These are phyloP conservation scores for Tulasnella sp. DNA, from an alignment of 768 basidiomycete species.

Conservation along the genomic window DNA sequence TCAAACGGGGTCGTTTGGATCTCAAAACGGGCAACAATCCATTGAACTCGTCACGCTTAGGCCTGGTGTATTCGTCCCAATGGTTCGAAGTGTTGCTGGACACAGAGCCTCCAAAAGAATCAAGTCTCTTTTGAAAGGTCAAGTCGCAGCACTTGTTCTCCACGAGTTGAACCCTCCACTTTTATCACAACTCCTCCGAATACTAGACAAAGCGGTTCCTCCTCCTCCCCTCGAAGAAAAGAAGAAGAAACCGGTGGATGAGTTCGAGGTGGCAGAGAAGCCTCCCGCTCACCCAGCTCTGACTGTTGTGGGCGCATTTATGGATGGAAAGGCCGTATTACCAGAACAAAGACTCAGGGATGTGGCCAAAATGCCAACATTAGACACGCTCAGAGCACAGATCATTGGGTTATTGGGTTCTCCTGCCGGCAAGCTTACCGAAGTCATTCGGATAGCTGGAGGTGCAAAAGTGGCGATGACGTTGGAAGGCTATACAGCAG, in stretches of 20 bases:
- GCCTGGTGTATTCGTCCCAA: slow-evolving; percentile 11
- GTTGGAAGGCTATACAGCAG: slow-evolving; percentile 10
- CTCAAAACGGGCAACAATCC: neutral
- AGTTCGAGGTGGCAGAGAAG: slow-evolving; percentile 7
- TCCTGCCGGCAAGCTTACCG: slow-evolving; percentile 1
- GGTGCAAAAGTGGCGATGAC: slow-evolving; percentile 4
- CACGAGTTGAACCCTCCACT: slow-evolving; percentile 8
- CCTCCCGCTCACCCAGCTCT: neutral
- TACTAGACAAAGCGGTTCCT: slow-evolving; percentile 7
- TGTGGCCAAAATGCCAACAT: slow-evolving; percentile 6
- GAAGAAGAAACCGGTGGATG: neutral
- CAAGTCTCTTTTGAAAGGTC: slow-evolving; percentile 7
- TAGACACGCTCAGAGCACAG: slow-evolving; percentile 7
- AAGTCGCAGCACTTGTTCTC: slow-evolving; percentile 7
- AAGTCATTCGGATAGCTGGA: slow-evolving; percentile 5
- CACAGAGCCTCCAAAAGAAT: slow-evolving; percentile 6
- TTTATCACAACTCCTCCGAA: neutral
- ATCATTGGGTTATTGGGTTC: slow-evolving; percentile 7
- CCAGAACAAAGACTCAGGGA: neutral
- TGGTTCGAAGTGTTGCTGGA: slow-evolving; percentile 8
- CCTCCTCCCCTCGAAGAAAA: neutral
- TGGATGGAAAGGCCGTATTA: slow-evolving; percentile 12
- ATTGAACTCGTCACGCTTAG: neutral
- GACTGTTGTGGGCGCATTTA: slow-evolving; percentile 4
- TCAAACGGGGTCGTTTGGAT: neutral